Conservation (phyloP, 257 asterid species). For the Nicotiana paniculata region DNA sequence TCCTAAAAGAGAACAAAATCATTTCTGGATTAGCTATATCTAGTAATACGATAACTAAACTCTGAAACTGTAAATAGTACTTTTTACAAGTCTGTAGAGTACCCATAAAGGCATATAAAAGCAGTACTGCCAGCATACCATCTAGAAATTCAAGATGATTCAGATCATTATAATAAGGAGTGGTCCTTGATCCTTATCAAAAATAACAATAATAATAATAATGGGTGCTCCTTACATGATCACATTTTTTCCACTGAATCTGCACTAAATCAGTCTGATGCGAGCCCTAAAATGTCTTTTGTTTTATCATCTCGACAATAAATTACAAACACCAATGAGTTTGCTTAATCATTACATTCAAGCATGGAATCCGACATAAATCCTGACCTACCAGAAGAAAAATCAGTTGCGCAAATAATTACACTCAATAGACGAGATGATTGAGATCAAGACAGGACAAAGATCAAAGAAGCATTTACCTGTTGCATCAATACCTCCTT, state of each 20-base stretch:
- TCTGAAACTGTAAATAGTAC: neutral
- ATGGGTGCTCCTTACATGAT: neutral
- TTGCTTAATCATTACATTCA: neutral
- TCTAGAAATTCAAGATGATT: neutral
- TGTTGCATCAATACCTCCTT: constrained; percentile 99
- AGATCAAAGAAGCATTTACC: constrained; percentile 45
- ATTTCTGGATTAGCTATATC: neutral
- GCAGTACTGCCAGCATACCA: neutral
- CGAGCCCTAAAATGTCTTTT: neutral
- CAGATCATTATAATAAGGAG: neutral
- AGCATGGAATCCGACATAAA: neutral
- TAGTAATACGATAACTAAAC: neutral
- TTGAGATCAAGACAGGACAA: neutral
- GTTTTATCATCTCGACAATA: neutral
- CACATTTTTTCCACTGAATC: neutral
- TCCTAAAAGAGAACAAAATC: constrained; percentile 36
- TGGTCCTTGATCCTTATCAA: neutral
- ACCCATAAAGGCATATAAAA: neutral
- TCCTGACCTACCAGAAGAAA: neutral
- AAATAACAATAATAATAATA: neutral
- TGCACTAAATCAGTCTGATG: neutral
- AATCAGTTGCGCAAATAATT: neutral
- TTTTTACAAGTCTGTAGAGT: neutral
- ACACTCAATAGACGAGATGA: neutral
- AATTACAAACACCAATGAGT: neutral